phyloP scores from a whole-genome alignment of 2,329 filamentous ascomycete genomes.

The Ceratocystis alfenasii region DNA sequence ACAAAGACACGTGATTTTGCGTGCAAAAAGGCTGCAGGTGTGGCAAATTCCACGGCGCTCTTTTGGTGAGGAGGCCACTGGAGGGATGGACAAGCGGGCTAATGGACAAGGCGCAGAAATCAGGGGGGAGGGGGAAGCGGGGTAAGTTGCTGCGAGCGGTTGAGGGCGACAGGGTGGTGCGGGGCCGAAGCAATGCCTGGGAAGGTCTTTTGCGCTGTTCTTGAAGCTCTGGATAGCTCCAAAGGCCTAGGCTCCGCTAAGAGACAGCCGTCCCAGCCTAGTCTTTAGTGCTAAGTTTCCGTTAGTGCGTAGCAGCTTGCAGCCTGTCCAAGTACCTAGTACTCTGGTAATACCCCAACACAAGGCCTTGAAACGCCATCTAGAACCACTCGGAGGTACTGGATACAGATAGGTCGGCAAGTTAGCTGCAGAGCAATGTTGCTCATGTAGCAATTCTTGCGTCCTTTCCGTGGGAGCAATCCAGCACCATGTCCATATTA shows the following conservation, averaged over 20 bases:
- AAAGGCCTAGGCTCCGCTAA: not conserved
- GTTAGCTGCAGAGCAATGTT: not conserved
- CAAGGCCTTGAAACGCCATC: not conserved
- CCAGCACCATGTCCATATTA: not conserved
- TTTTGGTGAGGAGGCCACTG: too few species aligned
- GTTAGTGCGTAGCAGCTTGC: conserved; percentile 1
- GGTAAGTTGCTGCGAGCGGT: conserved; percentile 14
- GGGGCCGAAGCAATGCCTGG: not conserved
- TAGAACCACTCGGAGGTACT: not conserved
- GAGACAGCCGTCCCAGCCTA: not conserved
- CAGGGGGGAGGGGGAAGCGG: conserved; percentile 15
- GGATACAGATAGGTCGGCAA: not conserved
- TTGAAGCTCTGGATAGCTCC: not conserved
- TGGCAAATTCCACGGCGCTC: not conserved
- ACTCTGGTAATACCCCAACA: not conserved
- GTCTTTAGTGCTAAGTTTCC: not conserved
- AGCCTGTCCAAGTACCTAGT: not conserved
- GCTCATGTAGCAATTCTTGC: not conserved
- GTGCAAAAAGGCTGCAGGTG: not conserved
- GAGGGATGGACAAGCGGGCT: not conserved
- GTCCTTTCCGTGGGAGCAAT: not conserved
- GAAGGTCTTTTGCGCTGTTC: not conserved
- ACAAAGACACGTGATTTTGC: not conserved
- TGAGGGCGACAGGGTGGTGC: conserved; percentile 11
- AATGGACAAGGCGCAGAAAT: not conserved